Conservation (phyloP, 1,139 yeast species). For the Candida smagusa region DNA sequence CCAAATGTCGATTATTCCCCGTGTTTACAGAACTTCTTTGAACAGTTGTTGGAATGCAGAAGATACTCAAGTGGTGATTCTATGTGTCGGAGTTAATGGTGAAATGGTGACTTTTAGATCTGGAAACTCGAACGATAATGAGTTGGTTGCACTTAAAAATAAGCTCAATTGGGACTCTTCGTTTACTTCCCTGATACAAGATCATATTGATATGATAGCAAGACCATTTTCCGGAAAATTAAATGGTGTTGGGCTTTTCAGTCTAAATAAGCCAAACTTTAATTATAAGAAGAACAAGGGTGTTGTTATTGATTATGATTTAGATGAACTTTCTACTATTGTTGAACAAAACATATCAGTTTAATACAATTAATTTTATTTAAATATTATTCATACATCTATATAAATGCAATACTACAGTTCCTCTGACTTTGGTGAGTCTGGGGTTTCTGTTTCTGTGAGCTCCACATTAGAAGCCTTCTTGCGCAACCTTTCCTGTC, state of each 20-base stretch:
- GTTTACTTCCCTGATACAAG: conserved; percentile 8
- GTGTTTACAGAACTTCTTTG: conserved; percentile 31
- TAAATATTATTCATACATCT: background rate
- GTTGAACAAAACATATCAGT: conserved; percentile 10
- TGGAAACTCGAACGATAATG: conserved; percentile 12
- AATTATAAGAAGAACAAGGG: conserved; percentile 27
- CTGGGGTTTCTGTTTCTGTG: background rate
- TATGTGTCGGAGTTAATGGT: conserved; percentile 50
- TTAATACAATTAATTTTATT: background rate
- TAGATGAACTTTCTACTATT: conserved; percentile 25
- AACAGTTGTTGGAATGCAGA: conserved; percentile 33
- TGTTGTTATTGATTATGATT: conserved; percentile 34
- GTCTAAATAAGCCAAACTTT: conserved; percentile 37
- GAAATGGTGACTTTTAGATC: conserved; percentile 34
- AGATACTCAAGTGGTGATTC: conserved; percentile 13
- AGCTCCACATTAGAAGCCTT: conserved; percentile 12
- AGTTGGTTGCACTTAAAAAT: conserved; percentile 11
- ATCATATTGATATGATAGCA: conserved; percentile 22
- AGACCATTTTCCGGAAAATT: conserved; percentile 37
- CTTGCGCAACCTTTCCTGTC: conserved; percentile 32
- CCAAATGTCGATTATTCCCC: conserved; percentile 41
- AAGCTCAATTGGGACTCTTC: conserved; percentile 6
- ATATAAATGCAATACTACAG: conserved; percentile 1
- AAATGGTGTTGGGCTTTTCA: conserved; percentile 40
- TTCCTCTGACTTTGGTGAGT: background rate